phyloP scores from a whole-genome alignment of 352 stramenopile species.

The Phytophthora megakarya region DNA sequence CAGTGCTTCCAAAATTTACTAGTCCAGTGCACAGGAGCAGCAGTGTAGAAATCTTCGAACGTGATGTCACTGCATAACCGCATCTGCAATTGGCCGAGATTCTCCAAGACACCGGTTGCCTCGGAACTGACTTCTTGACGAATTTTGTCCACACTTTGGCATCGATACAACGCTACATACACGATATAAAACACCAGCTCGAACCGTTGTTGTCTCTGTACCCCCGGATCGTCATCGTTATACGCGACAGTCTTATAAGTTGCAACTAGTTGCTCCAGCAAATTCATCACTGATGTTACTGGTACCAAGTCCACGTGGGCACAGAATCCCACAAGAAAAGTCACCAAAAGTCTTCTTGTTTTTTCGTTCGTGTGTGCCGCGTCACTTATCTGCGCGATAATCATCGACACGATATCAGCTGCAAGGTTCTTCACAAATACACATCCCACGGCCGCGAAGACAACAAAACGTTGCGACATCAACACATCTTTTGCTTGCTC shows the following conservation, averaged over 20 bases:
- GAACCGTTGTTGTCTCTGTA: conserved; percentile 4
- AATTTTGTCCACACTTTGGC: conserved; percentile 28
- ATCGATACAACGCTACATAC: conserved; percentile 46
- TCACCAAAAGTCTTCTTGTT: conserved; percentile 14
- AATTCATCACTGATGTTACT: conserved; percentile 31
- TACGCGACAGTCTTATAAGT: conserved; percentile 18
- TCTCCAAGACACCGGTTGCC: conserved; percentile 10
- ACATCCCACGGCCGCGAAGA: conserved; percentile 44
- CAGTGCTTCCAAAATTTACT: conserved; percentile 54
- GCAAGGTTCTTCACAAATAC: conserved; percentile 56
- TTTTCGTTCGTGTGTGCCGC: background rate
- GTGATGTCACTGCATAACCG: conserved; percentile 39
- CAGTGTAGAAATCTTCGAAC: conserved; percentile 50
- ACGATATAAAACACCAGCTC: conserved; percentile 43
- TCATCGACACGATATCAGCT: conserved; percentile 21
- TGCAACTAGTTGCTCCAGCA: conserved; percentile 36
- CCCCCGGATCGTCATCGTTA: background rate
- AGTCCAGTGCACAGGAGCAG: conserved; percentile 62
- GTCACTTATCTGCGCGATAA: conserved; percentile 18
- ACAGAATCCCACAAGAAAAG: conserved; percentile 45
- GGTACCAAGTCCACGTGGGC: conserved; percentile 49
- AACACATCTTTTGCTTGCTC: background rate
- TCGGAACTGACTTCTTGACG: conserved; percentile 32
- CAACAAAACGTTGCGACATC: conserved; percentile 21
- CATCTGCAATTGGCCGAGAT: conserved; percentile 42